Percentiles rank a stretch among this genome's conserved stretches.
phyloP scores from a whole-genome alignment of 2,329 filamentous ascomycete genomes.

The Sporothrix protearum region DNA sequence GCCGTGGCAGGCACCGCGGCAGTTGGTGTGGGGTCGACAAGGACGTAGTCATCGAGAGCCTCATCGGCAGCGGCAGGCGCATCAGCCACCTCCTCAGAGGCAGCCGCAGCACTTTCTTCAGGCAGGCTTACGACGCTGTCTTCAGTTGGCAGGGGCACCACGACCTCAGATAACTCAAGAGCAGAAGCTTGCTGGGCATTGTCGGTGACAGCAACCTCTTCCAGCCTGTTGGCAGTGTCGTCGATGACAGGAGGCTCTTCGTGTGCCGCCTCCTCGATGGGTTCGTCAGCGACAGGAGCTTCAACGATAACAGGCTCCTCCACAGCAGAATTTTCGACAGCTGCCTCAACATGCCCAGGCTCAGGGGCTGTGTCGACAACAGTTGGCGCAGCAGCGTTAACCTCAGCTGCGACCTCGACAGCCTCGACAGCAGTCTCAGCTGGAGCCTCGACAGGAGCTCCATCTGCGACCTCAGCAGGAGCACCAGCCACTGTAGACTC shows the following conservation, averaged over 20 bases:
- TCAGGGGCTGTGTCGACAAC: not conserved
- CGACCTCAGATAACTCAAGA: not conserved
- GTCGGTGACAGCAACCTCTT: not conserved
- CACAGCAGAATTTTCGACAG: not conserved
- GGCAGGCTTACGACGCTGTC: not conserved
- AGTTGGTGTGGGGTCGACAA: not conserved
- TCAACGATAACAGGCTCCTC: not conserved
- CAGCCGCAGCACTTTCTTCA: not conserved
- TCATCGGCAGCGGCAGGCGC: not conserved
- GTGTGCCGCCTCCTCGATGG: not conserved
- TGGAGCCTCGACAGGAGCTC: not conserved
- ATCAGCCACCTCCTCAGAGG: not conserved
- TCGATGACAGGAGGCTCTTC: not conserved
- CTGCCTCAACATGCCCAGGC: not conserved
- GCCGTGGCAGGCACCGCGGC: not conserved
- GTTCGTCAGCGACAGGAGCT: not conserved
- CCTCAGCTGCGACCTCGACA: slow-evolving; percentile 4
- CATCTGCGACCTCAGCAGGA: not conserved
- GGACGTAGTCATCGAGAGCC: not conserved
- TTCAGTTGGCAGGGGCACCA: slow-evolving; percentile 3
- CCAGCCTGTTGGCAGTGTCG: not conserved
- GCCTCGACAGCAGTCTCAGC: not conserved
- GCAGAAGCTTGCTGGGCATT: not conserved
- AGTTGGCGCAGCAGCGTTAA: not conserved
- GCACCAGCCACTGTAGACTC: not conserved